A percentile compares a stretch with the other conserved stretches of the same genome.
phyloP scores from a whole-genome alignment of 257 asterid species.

The Nicotiana knightiana region DNA sequence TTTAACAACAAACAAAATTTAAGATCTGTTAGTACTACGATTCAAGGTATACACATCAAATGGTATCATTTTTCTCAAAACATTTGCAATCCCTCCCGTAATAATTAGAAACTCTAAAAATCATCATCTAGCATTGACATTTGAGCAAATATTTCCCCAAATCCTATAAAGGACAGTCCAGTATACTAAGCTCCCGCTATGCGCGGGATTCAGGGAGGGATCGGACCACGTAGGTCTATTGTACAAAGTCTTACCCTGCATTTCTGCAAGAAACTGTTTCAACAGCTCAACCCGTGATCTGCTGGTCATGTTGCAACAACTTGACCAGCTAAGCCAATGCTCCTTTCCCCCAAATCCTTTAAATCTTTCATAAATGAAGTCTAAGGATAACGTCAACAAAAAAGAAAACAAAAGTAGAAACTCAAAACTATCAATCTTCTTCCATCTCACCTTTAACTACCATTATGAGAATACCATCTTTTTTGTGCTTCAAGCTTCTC shows the following conservation, averaged over 20 bases:
- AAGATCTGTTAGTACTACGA: background rate
- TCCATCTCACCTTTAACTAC: slow-evolving; percentile 5
- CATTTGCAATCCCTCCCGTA: background rate
- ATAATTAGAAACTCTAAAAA: background rate
- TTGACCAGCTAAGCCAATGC: too few relatives aligned
- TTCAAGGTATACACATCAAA: background rate
- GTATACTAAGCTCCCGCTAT: too few relatives aligned
- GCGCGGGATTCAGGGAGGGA: fast-evolving
- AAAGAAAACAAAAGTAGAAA: background rate
- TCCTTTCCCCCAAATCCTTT: background rate
- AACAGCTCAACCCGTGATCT: too few relatives aligned
- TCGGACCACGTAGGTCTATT: too few relatives aligned
- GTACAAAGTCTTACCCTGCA: too few relatives aligned
- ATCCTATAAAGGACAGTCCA: background rate
- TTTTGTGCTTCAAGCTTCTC: slow-evolving; percentile 13
- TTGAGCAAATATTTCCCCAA: background rate
- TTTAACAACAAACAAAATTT: too few relatives aligned
- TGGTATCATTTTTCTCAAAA: background rate
- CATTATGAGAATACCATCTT: slow-evolving; percentile 18
- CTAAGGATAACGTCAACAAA: background rate
- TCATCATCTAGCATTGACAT: background rate
- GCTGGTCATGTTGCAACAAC: too few relatives aligned
- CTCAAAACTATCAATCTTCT: background rate
- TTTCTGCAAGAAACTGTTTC: too few relatives aligned
- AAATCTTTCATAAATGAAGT: background rate